These are phyloP conservation scores for Pichia sporocuriosa DNA, from an alignment of 805 yeast genomes.

Conservation along the genomic window DNA sequence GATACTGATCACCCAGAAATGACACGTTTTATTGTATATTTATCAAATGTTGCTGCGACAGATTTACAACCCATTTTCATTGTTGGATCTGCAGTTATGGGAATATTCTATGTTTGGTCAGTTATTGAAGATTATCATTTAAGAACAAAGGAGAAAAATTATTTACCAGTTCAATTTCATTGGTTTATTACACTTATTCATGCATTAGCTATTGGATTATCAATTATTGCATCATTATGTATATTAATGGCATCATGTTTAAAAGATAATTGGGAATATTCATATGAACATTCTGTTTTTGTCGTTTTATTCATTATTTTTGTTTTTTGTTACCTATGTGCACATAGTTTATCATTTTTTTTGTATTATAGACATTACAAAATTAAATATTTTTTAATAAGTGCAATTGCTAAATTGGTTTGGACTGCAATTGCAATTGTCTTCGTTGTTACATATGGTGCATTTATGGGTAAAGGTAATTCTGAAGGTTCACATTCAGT, in stretches of 20 bases:
- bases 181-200: slow-evolving; percentile 19
- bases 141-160: slow-evolving; percentile 43
- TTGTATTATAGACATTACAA: slow-evolving; percentile 20
- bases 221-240: slow-evolving; percentile 49
- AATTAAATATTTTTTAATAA: slow-evolving; percentile 30
- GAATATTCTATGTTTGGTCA: slow-evolving; percentile 61
- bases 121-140: slow-evolving; percentile 56
- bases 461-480: slow-evolving; percentile 19
- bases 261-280: slow-evolving; percentile 49
- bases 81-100: slow-evolving; percentile 70
- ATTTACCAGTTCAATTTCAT: slow-evolving; percentile 41
- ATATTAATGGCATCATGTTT: slow-evolving; percentile 69
- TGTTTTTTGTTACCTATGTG: slow-evolving; percentile 45
- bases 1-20: slow-evolving; percentile 43
- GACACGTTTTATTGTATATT: slow-evolving; percentile 42
- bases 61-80: slow-evolving; percentile 80
- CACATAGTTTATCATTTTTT: slow-evolving; percentile 12
- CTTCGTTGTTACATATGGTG: slow-evolving; percentile 66
- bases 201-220: slow-evolving; percentile 18
- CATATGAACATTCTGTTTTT: slow-evolving; percentile 55
- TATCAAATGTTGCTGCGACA: slow-evolving; percentile 86
- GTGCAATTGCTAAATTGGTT: slow-evolving; percentile 45
- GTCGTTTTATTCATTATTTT: slow-evolving; percentile 67
- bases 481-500: slow-evolving; percentile 24
- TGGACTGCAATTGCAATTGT: slow-evolving; percentile 66